Evolutionary conservation across 768 basidiomycete genomes (phyloP).

Genomic region (Pulveroboletus frians): DNA sequence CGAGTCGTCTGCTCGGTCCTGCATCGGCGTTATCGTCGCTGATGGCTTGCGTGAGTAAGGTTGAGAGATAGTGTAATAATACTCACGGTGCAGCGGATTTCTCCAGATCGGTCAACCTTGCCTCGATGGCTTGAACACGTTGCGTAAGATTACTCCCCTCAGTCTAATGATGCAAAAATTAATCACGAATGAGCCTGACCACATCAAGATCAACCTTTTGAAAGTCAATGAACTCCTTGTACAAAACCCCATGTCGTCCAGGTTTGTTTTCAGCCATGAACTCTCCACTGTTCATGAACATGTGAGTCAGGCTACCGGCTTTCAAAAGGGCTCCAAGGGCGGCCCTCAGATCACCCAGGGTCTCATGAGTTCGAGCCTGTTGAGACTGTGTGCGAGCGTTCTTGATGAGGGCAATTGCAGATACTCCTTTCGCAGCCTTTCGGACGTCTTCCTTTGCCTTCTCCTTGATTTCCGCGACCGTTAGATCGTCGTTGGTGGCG

Average conservation of each 20-base stretch:
- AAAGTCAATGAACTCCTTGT: slow-evolving; percentile 62
- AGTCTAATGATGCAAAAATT: slow-evolving; percentile 25
- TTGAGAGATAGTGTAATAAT: slow-evolving; percentile 7
- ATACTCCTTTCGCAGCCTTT: slow-evolving; percentile 52
- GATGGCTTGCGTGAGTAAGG: slow-evolving; percentile 9
- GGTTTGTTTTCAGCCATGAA: slow-evolving; percentile 45
- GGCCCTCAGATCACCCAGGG: slow-evolving; percentile 52
- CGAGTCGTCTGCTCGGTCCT: slow-evolving; percentile 41
- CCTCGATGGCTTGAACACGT: slow-evolving; percentile 43
- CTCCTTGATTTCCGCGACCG: slow-evolving; percentile 46
- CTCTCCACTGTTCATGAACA: slow-evolving; percentile 57
- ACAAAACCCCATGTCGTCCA: slow-evolving; percentile 49
- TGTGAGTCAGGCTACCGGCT: slow-evolving; percentile 53
- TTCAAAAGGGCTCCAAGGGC: slow-evolving; percentile 58
- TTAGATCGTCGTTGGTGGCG: slow-evolving; percentile 24
- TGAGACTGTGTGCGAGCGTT: slow-evolving; percentile 55
- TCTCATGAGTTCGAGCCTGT: slow-evolving; percentile 48
- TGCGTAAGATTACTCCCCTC: slow-evolving; percentile 36
- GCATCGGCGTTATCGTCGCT: slow-evolving; percentile 19
- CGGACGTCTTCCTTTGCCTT: slow-evolving; percentile 43
- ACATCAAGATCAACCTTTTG: slow-evolving; percentile 47
- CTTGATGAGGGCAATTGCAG: slow-evolving; percentile 56
- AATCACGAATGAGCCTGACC: slow-evolving; percentile 3
- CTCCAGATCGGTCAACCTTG: slow-evolving; percentile 43
- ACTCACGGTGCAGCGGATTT: slow-evolving; percentile 31